These are phyloP conservation scores for Eimeria maxima DNA, from an alignment of 169 alveolate genomes.

Conservation along the genomic window DNA sequence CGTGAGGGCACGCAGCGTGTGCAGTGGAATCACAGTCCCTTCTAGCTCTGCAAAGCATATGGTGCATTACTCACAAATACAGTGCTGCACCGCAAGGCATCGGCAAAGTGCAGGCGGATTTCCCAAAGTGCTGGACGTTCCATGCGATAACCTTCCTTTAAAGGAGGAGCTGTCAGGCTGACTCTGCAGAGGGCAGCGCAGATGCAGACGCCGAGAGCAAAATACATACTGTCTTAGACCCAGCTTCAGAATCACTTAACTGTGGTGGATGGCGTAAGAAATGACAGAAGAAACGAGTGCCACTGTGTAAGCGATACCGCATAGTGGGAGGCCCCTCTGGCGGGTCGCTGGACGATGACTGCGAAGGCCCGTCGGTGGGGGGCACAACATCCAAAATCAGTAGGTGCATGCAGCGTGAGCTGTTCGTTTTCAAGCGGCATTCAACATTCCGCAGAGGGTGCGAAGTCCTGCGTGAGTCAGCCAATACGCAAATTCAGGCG, in stretches of 20 bases:
- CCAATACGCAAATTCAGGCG: neutral
- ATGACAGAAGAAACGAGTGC: neutral
- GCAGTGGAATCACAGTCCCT: neutral
- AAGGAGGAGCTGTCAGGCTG: constrained; percentile 71
- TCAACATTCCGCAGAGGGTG: constrained; percentile 72
- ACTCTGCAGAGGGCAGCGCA: constrained; percentile 34
- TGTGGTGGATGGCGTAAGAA: neutral
- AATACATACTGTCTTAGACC: neutral
- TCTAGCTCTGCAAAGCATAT: neutral
- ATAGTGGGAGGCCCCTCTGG: constrained; percentile 19
- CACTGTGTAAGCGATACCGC: constrained; percentile 9
- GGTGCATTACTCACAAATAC: constrained; percentile 22
- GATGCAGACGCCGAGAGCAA: neutral
- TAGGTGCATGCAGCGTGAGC: constrained; percentile 63
- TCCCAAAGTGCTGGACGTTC: constrained; percentile 72
- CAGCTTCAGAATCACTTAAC: neutral
- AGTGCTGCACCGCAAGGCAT: constrained; percentile 63
- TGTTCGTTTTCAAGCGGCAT: constrained; percentile 66
- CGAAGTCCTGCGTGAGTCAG: constrained; percentile 41
- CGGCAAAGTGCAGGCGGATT: constrained; percentile 62
- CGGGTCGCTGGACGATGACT: neutral
- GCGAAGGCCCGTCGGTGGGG: constrained; percentile 64
- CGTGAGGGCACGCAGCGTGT: neutral
- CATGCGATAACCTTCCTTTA: neutral
- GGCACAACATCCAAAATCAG: constrained; percentile 56